These are phyloP conservation scores for Chlorencoelia australis DNA, from an alignment of 2,329 filamentous ascomycete species.

Conservation along the genomic window DNA sequence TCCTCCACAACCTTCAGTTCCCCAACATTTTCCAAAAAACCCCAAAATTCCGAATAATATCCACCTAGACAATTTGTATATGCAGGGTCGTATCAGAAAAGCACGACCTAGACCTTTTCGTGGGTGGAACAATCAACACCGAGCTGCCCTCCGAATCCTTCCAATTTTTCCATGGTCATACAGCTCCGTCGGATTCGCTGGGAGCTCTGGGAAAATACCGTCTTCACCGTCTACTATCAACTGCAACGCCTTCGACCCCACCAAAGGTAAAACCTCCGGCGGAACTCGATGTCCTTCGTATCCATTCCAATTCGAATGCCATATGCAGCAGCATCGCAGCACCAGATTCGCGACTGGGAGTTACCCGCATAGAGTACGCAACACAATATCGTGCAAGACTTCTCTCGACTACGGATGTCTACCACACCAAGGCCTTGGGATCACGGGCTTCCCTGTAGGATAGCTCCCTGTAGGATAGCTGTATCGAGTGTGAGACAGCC, in stretches of 20 bases:
- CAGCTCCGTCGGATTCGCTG: not conserved
- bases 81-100: slow-evolving; percentile 2
- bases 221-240: not conserved
- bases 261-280: slow-evolving; percentile 3
- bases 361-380: not conserved
- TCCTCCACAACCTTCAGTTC: slow-evolving; percentile 9
- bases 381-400: slow-evolving; percentile 4
- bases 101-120: not conserved
- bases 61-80: slow-evolving; percentile 1
- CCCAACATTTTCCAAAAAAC: slow-evolving; percentile 6
- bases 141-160: slow-evolving; percentile 1
- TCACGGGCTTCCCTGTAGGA: slow-evolving; percentile 20
- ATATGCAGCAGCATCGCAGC: not conserved
- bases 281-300: slow-evolving; percentile 7
- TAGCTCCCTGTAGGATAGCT: slow-evolving; percentile 18
- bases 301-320: not conserved
- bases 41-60: not conserved
- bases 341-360: not conserved
- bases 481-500: slow-evolving; percentile 12
- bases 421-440: slow-evolving; percentile 11
- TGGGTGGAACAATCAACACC: slow-evolving; percentile 10
- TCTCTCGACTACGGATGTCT: slow-evolving; percentile 15
- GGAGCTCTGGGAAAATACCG: not conserved
- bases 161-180: slow-evolving; percentile 5
- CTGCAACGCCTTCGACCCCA: not conserved